These are phyloP conservation scores for Pochonia chlamydosporia DNA, from an alignment of 2,329 filamentous ascomycete genomes.

Conservation along the genomic window DNA sequence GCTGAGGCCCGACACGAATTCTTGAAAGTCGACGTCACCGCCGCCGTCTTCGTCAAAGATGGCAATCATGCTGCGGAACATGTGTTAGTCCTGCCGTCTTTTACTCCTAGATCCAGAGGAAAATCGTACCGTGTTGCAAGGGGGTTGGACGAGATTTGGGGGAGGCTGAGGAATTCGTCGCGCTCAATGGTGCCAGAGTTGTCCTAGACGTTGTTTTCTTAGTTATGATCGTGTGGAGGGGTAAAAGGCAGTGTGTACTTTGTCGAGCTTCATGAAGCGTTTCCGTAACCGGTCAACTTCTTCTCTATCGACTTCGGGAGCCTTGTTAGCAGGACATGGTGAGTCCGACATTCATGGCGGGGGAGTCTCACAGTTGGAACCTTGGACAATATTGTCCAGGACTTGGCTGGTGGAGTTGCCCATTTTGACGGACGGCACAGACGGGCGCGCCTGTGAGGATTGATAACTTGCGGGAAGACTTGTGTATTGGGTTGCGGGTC, in stretches of 20 bases:
- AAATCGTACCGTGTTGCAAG: slow-evolving; percentile 75
- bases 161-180: slow-evolving; percentile 94
- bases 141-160: slow-evolving; percentile 96
- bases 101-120: not conserved
- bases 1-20: slow-evolving; percentile 91
- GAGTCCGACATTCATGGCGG: slow-evolving; percentile 1
- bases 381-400: slow-evolving; percentile 92
- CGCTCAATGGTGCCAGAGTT: slow-evolving; percentile 98
- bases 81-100: not conserved
- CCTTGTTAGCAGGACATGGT: slow-evolving; percentile 9
- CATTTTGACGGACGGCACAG: slow-evolving; percentile 35
- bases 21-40: slow-evolving; percentile 96
- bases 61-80: slow-evolving; percentile 75
- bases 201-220: slow-evolving; percentile 55
- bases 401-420: slow-evolving; percentile 67
- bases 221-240: slow-evolving; percentile 1
- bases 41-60: slow-evolving; percentile 99
- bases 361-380: slow-evolving; percentile 73
- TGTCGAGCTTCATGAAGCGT: slow-evolving; percentile 98
- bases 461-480: not conserved
- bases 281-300: slow-evolving; percentile 95
- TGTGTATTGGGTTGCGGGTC: not conserved
- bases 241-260: slow-evolving; percentile 56
- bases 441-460: slow-evolving; percentile 2
- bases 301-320: slow-evolving; percentile 76